A percentile compares a stretch with the other conserved stretches of the same genome.
phyloP scores from a whole-genome alignment of 2,329 filamentous ascomycete genomes.

The Cytospora piceae region DNA sequence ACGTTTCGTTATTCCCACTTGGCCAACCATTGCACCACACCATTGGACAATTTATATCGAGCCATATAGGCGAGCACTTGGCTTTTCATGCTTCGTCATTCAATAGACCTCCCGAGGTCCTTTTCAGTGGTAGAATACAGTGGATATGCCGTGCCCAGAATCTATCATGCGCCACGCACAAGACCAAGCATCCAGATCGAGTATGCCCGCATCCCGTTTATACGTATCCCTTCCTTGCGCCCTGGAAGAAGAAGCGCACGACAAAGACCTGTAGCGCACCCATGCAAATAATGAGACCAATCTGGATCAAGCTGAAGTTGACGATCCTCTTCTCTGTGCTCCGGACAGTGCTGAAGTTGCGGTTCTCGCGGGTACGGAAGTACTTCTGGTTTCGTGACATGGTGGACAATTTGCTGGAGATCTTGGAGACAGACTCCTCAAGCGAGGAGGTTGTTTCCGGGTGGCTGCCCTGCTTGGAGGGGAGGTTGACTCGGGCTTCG shows the following conservation, averaged over 20 bases:
- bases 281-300: slow-evolving; percentile 90
- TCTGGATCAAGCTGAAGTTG: slow-evolving; percentile 96
- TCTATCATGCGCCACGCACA: slow-evolving; percentile 33
- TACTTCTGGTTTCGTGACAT: slow-evolving; percentile 98
- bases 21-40: background rate
- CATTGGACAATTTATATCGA: too few relatives aligned
- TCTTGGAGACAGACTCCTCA: slow-evolving; percentile 93
- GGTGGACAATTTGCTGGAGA: slow-evolving; percentile 89
- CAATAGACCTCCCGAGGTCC: slow-evolving; percentile 23
- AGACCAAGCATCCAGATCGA: slow-evolving; percentile 28
- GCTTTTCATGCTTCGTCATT: slow-evolving; percentile 29
- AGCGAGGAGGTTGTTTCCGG: slow-evolving; percentile 87
- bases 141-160: slow-evolving; percentile 7
- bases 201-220: slow-evolving; percentile 42
- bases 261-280: slow-evolving; percentile 95
- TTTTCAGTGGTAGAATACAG: slow-evolving; percentile 8
- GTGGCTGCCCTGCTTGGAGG: slow-evolving; percentile 83
- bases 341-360: slow-evolving; percentile 96
- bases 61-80: slow-evolving; percentile 1
- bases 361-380: slow-evolving; percentile 97
- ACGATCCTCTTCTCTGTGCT: slow-evolving; percentile 96
- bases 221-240: slow-evolving; percentile 71
- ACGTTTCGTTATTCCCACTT: background rate
- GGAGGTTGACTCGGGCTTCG: slow-evolving; percentile 78
- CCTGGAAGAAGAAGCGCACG: slow-evolving; percentile 98